Conservation (phyloP, 2,329 filamentous ascomycete genomes). For the Phialophora verrucosa region DNA sequence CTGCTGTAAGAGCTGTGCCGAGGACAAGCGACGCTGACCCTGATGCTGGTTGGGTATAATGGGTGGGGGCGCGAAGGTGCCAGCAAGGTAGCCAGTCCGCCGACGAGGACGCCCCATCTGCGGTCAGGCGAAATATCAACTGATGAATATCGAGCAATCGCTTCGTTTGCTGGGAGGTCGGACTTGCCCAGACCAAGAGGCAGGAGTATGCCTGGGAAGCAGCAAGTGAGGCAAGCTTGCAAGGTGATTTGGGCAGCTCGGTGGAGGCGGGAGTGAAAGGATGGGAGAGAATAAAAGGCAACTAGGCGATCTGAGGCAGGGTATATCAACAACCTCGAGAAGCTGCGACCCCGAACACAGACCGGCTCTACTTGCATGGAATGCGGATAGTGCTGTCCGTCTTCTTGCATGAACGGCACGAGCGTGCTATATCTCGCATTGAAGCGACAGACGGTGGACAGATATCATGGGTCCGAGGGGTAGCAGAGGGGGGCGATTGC, state of each 20-base stretch:
- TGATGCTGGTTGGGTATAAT: constrained; percentile 13
- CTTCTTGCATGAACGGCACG: constrained; percentile 7
- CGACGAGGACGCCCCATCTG: constrained; percentile 30
- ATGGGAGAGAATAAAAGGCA: constrained; percentile 20
- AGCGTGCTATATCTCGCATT: constrained; percentile 5
- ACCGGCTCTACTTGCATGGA: neutral
- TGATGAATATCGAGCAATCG: neutral
- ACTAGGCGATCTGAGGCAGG: constrained; percentile 22
- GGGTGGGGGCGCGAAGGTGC: constrained; percentile 18
- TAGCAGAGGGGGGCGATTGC: constrained; percentile 4
- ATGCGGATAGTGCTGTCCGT: neutral
- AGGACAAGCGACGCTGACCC: constrained; percentile 2
- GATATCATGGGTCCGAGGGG: neutral
- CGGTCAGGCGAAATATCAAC: constrained; percentile 14
- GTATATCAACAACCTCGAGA: constrained; percentile 22
- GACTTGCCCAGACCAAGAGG: constrained; percentile 3
- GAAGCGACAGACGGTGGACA: neutral
- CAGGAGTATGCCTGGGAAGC: constrained; percentile 16
- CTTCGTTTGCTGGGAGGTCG: neutral
- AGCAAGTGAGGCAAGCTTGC: constrained; percentile 3
- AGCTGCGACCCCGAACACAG: neutral
- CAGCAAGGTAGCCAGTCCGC: constrained; percentile 27
- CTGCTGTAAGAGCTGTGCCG: constrained; percentile 12
- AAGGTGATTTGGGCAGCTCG: constrained; percentile 18
- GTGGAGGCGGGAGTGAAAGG: constrained; percentile 7